Evolutionary conservation across 306 rosid species (phyloP), one percentile per base, ranked within the genome.

Genomic region (Begonia peltatifolia): DNA sequence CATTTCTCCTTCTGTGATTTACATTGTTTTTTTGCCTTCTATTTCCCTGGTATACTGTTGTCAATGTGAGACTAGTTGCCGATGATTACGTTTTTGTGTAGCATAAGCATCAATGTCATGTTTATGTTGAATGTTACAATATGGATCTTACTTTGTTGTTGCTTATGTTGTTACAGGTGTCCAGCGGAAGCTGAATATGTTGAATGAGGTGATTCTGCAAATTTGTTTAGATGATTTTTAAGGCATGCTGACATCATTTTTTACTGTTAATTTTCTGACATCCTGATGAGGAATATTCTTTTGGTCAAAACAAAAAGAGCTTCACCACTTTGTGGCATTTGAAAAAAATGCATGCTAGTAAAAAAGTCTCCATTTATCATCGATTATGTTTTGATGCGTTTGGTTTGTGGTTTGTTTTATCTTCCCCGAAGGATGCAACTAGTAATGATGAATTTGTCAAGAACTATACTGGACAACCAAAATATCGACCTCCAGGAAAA

Each of bases 131-230:
- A 30, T 5, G 38, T 30, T 30, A 30, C 8, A 4, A 30, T 7
- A 30, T 30, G 8, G 38, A 30, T 30, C 38, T 30, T 30, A 30
- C 8, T 30, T 30, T 5, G 1, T 30, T 30, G 38, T 30, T 1
- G 38, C 86, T 3, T 58, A 65, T 73, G 23, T 14, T 17, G 17
- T 57, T 65, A 30, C 86, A 92, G 96, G 94, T 57, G 99, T 83
- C 68, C 99, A 86, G 47, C 94, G 96, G 63, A 92, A 86, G 65
- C 82, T 86, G 75, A 94, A 92, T 62, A 54, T 77, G 88, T 72
- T 59, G 35, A 74, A 79, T 71, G 84, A 75, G 88, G 99, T 83
- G 42, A 70, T 74, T 23, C 55, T 12, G 0, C 20, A 14, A 48
- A 48, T 13, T 30, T 30, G 38, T 30, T 30, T 30, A 30, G 8